phyloP scores from a whole-genome alignment of 192 early-diverging fungal species.

The Coemansia sp. region DNA sequence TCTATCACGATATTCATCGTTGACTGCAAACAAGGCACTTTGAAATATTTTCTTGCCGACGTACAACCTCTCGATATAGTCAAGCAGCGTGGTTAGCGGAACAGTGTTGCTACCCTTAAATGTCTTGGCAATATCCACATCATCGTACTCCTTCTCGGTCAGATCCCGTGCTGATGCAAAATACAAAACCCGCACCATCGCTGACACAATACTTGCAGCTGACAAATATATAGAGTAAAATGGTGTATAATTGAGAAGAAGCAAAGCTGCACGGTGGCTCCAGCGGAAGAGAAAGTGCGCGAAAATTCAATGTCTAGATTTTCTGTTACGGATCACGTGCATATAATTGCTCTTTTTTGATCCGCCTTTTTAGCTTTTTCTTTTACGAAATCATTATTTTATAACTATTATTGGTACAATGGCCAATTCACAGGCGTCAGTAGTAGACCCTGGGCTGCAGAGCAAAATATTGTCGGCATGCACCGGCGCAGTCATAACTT shows the following conservation, averaged over 20 bases:
- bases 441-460: slow-evolving; percentile 26
- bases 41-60: not conserved
- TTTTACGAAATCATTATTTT: not conserved
- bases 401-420: not conserved
- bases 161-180: slow-evolving; percentile 51
- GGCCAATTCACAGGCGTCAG: not conserved
- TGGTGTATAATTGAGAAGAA: not conserved
- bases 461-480: slow-evolving; percentile 78
- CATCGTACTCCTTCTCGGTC: slow-evolving; percentile 10
- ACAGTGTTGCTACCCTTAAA: not conserved
- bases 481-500: slow-evolving; percentile 78
- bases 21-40: slow-evolving; percentile 22
- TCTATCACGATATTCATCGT: slow-evolving; percentile 27
- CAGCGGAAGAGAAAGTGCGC: not conserved
- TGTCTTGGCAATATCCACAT: slow-evolving; percentile 1
- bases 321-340: not conserved
- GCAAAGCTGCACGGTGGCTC: not conserved
- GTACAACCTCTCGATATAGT: slow-evolving; percentile 13
- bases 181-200: slow-evolving; percentile 28
- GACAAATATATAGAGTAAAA: not conserved
- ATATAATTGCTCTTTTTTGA: not conserved
- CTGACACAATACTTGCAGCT: not conserved
- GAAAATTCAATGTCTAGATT: not conserved
- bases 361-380: not conserved
- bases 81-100: slow-evolving; percentile 9